These are phyloP conservation scores for Pleurotus tuoliensis DNA, from an alignment of 768 basidiomycete genomes.

Conservation along the genomic window DNA sequence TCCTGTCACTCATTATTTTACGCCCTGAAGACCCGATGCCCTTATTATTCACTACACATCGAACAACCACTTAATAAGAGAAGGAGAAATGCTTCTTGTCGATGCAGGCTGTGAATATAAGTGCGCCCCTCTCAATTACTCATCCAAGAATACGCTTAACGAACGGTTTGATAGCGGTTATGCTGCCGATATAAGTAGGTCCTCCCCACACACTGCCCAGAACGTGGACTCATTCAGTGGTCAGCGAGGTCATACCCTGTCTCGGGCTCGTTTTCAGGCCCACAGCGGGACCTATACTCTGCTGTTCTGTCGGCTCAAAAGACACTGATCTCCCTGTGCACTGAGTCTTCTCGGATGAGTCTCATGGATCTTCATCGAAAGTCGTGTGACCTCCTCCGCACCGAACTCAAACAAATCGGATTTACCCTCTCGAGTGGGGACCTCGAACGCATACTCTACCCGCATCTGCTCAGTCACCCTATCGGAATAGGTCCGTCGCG, in stretches of 20 bases:
- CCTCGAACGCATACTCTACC: conserved; percentile 78
- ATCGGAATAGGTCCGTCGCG: conserved; percentile 73
- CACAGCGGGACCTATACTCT: conserved; percentile 84
- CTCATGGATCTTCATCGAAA: conserved; percentile 75
- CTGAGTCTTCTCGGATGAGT: conserved; percentile 49
- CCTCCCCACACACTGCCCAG: neutral
- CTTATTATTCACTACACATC: conserved; percentile 93
- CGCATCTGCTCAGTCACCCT: conserved; percentile 89
- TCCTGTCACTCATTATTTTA: neutral
- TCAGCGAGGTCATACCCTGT: conserved; percentile 86
- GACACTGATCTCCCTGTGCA: conserved; percentile 56
- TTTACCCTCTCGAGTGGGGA: conserved; percentile 57
- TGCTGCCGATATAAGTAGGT: conserved; percentile 88
- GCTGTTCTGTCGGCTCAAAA: conserved; percentile 76
- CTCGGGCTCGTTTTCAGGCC: conserved; percentile 69
- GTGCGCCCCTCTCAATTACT: conserved; percentile 34
- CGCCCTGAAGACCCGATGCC: conserved; percentile 63
- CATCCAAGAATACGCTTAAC: neutral
- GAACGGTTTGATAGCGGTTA: conserved; percentile 58
- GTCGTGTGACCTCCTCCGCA: conserved; percentile 61
- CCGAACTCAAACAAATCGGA: conserved; percentile 76
- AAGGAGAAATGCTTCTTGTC: conserved; percentile 76
- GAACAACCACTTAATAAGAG: conserved; percentile 74
- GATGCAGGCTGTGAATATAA: conserved; percentile 94
- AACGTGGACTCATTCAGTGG: conserved; percentile 8